These are phyloP conservation scores for Singerocomus inundabilis DNA, from an alignment of 1,284 basidiomycete genomes.

Conservation along the genomic window DNA sequence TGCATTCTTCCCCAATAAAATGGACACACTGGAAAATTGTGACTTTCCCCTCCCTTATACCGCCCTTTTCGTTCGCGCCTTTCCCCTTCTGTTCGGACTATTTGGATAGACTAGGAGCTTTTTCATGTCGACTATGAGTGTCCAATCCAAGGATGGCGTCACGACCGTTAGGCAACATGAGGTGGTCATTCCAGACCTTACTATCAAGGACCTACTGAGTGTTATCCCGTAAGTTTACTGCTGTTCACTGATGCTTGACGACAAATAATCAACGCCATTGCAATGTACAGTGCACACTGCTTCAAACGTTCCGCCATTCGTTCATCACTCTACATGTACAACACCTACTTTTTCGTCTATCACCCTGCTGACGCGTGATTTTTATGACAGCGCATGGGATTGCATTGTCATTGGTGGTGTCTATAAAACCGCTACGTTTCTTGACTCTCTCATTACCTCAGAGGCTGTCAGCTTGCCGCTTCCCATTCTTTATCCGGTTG, in stretches of 20 bases:
- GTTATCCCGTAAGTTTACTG: slow-evolving; percentile 75
- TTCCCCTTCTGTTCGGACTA: slow-evolving; percentile 3
- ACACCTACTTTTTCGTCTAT: background rate
- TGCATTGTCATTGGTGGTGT: slow-evolving; percentile 65
- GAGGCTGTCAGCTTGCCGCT: slow-evolving; percentile 57
- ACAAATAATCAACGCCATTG: background rate
- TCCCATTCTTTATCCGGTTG: slow-evolving; percentile 61
- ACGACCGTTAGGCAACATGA: slow-evolving; percentile 55
- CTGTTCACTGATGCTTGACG: background rate
- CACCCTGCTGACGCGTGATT: slow-evolving; percentile 28
- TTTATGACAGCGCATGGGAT: slow-evolving; percentile 65
- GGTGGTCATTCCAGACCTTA: slow-evolving; percentile 76
- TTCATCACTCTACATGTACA: slow-evolving; percentile 81
- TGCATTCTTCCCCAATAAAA: slow-evolving; percentile 28
- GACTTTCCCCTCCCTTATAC: background rate
- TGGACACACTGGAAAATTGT: background rate
- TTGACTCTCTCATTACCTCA: slow-evolving; percentile 65
- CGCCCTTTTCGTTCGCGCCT: background rate
- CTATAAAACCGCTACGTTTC: slow-evolving; percentile 69
- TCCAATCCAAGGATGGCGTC: slow-evolving; percentile 16
- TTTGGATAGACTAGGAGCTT: slow-evolving; percentile 6
- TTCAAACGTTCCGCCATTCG: slow-evolving; percentile 87
- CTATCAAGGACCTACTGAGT: slow-evolving; percentile 83
- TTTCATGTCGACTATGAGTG: slow-evolving; percentile 19
- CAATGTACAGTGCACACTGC: slow-evolving; percentile 72